These are phyloP conservation scores for Candida ficus DNA, from an alignment of 805 yeast species.

Conservation along the genomic window DNA sequence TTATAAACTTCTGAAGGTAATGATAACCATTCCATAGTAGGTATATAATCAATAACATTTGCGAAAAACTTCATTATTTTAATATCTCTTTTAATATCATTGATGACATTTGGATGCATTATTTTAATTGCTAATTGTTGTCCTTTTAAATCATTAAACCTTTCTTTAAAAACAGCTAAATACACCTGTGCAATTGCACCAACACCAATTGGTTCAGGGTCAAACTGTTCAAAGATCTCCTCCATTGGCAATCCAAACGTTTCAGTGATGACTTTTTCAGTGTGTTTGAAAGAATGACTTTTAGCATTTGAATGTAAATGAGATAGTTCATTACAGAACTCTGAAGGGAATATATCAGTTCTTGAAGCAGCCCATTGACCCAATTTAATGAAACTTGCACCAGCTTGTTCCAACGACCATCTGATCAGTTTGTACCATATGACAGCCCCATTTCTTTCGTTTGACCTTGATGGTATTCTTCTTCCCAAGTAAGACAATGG, in stretches of 20 bases:
- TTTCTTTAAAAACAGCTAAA: constrained; percentile 54
- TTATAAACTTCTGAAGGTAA: constrained; percentile 92
- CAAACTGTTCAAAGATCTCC: constrained; percentile 76
- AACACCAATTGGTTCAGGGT: constrained; percentile 80
- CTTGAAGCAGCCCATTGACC: constrained; percentile 99
- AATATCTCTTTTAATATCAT: constrained; percentile 72
- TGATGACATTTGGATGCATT: constrained; percentile 80
- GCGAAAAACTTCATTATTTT: constrained; percentile 84
- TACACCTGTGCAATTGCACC: constrained; percentile 99
- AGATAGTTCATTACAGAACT: constrained; percentile 71
- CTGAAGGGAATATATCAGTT: constrained; percentile 83
- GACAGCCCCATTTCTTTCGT: constrained; percentile 55
- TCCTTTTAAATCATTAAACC: constrained; percentile 33
- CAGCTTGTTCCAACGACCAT: constrained; percentile 72
- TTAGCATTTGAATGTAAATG: constrained; percentile 78
- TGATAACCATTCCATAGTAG: constrained; percentile 97
- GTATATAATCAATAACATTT: constrained; percentile 56
- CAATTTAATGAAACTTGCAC: constrained; percentile 85
- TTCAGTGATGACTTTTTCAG: constrained; percentile 51
- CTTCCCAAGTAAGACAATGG: constrained; percentile 46
- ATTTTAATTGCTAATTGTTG: constrained; percentile 85
- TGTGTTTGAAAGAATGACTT: constrained; percentile 60
- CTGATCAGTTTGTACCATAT: constrained; percentile 69
- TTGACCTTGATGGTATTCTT: constrained; percentile 17
- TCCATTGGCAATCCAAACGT: constrained; percentile 54